phyloP scores from a whole-genome alignment of 192 early-diverging fungal genomes.

The Kickxella alabastrina region DNA sequence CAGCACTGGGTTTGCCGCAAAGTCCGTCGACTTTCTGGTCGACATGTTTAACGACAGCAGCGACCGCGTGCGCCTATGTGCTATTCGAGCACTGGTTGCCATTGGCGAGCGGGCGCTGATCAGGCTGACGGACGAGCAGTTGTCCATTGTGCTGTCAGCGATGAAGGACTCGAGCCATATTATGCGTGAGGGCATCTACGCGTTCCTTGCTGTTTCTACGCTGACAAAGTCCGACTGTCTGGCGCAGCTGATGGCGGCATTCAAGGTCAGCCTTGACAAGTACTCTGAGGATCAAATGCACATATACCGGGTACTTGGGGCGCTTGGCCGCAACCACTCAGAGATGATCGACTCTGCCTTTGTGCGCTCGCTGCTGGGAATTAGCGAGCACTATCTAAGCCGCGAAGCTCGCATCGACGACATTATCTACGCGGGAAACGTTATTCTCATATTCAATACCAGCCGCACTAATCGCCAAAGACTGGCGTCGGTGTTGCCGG shows the following conservation, averaged over 20 bases:
- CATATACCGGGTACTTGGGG: conserved; percentile 63
- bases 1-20: conserved; percentile 64
- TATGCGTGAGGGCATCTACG: conserved; percentile 70
- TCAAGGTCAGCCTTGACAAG: conserved; percentile 59
- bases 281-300: conserved; percentile 68
- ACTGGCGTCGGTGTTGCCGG: conserved; percentile 58
- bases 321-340: conserved; percentile 62
- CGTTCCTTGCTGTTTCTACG: conserved; percentile 62
- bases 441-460: conserved; percentile 80
- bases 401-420: conserved; percentile 70
- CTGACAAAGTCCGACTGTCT: conserved; percentile 43
- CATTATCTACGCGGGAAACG: conserved; percentile 61
- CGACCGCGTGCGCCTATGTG: conserved; percentile 75
- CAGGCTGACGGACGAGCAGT: conserved; percentile 65
- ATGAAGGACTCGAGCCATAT: conserved; percentile 69
- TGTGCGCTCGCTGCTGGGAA: conserved; percentile 57
- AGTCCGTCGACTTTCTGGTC: conserved; percentile 79
- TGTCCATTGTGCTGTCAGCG: conserved; percentile 66
- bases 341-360: conserved; percentile 33
- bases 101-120: conserved; percentile 61
- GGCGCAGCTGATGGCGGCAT: conserved; percentile 52
- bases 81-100: conserved; percentile 68
- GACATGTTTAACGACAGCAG: conserved; percentile 99
- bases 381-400: conserved; percentile 65
- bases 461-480: conserved; percentile 49